A percentile compares a stretch with the other conserved stretches of the same genome.
phyloP scores from a whole-genome alignment of 208 protist genomes.

The Trypanosoma conorhini region DNA sequence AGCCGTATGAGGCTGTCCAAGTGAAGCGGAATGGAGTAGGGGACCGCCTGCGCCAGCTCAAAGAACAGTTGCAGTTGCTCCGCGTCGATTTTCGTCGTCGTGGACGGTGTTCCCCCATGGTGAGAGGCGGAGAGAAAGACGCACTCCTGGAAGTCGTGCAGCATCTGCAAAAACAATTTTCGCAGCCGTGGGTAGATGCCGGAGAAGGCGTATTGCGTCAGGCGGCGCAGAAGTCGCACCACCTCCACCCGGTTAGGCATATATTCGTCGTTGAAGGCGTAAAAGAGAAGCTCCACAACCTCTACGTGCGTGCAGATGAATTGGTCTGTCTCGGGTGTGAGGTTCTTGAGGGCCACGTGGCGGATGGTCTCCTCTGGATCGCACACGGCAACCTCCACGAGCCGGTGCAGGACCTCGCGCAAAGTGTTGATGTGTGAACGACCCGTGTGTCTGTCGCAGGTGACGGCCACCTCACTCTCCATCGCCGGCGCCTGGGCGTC shows the following conservation, averaged over 20 bases:
- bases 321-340: conserved; percentile 56
- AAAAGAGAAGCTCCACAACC: conserved; percentile 65
- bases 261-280: conserved; percentile 63
- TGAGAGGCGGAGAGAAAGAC: background rate
- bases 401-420: conserved; percentile 57
- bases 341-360: conserved; percentile 46
- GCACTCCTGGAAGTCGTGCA: conserved; percentile 44
- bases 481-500: background rate
- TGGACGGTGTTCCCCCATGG: background rate
- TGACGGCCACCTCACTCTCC: conserved; percentile 3
- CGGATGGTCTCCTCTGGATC: conserved; percentile 73
- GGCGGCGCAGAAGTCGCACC: conserved; percentile 55
- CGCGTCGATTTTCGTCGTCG: conserved; percentile 17
- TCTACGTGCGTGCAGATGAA: conserved; percentile 68
- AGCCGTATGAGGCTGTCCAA: conserved; percentile 40
- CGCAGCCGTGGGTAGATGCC: conserved; percentile 72
- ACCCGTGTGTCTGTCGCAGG: conserved; percentile 43
- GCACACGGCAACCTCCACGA: conserved; percentile 67
- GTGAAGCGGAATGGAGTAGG: conserved; percentile 46
- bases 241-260: conserved; percentile 62
- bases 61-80: conserved; percentile 38
- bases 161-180: conserved; percentile 51
- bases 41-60: conserved; percentile 35
- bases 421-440: conserved; percentile 67
- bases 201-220: conserved; percentile 55